Conservation (phyloP, 768 basidiomycete genomes). For the Solioccasus polychromus region DNA sequence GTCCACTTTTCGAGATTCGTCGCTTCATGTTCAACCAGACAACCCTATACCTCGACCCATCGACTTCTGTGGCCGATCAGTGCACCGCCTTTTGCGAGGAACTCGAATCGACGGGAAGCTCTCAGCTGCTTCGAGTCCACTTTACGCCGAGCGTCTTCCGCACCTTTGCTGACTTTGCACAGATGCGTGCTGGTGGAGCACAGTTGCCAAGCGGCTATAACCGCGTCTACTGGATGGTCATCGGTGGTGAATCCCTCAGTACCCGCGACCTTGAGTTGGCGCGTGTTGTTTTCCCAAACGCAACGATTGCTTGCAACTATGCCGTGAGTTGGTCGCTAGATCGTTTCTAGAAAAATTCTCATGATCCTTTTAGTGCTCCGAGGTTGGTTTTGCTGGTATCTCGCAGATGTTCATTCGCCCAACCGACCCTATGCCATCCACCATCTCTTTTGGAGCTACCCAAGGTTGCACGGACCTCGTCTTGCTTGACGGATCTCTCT, state of each 20-base stretch:
- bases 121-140: conserved; percentile 27
- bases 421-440: conserved; percentile 22
- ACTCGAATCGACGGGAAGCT: conserved; percentile 19
- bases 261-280: conserved; percentile 26
- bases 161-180: conserved; percentile 28
- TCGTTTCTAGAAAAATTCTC: background rate
- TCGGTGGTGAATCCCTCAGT: conserved; percentile 29
- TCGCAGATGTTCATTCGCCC: conserved; percentile 30
- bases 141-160: conserved; percentile 31
- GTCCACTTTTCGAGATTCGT: conserved; percentile 30
- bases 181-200: conserved; percentile 18
- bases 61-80: conserved; percentile 27
- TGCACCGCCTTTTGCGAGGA: conserved; percentile 24
- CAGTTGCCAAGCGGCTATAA: conserved; percentile 19
- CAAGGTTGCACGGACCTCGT: conserved; percentile 29
- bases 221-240: conserved; percentile 33
- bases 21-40: conserved; percentile 34
- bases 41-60: conserved; percentile 28
- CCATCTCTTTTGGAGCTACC: conserved; percentile 26
- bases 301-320: conserved; percentile 31
- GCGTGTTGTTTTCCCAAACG: conserved; percentile 19
- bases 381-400: conserved; percentile 30
- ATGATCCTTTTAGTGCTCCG: conserved; percentile 22
- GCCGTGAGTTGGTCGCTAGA: conserved; percentile 14
- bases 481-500: conserved; percentile 23